Evolutionary conservation across 2,329 filamentous ascomycete species (phyloP).

Genomic region (Cladosporium sp.): DNA sequence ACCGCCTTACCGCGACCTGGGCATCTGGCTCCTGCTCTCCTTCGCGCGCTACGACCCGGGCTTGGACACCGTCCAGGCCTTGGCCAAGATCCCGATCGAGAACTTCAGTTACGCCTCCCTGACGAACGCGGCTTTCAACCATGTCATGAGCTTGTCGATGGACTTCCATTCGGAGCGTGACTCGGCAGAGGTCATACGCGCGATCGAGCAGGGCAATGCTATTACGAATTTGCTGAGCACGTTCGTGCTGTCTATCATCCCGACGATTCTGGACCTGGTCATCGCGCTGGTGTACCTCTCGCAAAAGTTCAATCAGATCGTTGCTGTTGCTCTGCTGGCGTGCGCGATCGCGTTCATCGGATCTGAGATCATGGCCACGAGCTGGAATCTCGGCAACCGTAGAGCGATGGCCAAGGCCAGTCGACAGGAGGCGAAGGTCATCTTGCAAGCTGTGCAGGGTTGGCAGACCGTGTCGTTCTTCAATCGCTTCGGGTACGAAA

Average conservation of each 20-base stretch:
- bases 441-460: slow-evolving; percentile 5
- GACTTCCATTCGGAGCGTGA: slow-evolving; percentile 64
- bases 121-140: slow-evolving; percentile 56
- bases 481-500: slow-evolving; percentile 13
- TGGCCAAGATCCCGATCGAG: slow-evolving; percentile 48
- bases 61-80: slow-evolving; percentile 44
- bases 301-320: slow-evolving; percentile 56
- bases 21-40: slow-evolving; percentile 44
- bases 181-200: slow-evolving; percentile 58
- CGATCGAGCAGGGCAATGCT: slow-evolving; percentile 57
- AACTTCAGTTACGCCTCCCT: slow-evolving; percentile 54
- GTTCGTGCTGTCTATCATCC: slow-evolving; percentile 53
- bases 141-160: slow-evolving; percentile 63
- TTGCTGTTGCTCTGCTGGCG: slow-evolving; percentile 45
- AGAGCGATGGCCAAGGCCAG: slow-evolving; percentile 27
- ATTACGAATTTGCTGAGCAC: slow-evolving; percentile 55
- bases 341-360: slow-evolving; percentile 49
- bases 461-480: slow-evolving; percentile 57
- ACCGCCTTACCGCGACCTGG: slow-evolving; percentile 49
- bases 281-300: slow-evolving; percentile 57
- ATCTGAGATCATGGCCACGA: slow-evolving; percentile 40
- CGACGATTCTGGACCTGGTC: slow-evolving; percentile 56
- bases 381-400: slow-evolving; percentile 31
- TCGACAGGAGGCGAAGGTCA: slow-evolving; percentile 45
- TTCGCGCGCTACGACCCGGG: slow-evolving; percentile 49